Conservation (phyloP, 2,329 filamentous ascomycete species). For the Parafenestella ontariensis region DNA sequence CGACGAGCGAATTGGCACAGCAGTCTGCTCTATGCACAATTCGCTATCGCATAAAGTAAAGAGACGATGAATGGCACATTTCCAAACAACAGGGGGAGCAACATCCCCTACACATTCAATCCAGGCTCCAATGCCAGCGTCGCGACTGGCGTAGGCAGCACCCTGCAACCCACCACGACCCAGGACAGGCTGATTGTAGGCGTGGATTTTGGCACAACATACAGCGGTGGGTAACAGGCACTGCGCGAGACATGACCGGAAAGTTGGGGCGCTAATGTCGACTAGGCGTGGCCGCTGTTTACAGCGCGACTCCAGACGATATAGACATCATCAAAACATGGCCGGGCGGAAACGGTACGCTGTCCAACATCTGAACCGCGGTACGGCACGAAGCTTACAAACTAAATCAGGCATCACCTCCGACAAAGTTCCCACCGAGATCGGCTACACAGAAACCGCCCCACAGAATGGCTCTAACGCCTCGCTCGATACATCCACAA, state of each 20-base stretch:
- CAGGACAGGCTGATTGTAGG: conserved; percentile 75
- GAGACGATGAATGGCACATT: conserved; percentile 32
- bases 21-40: conserved; percentile 2
- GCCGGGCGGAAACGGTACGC: conserved; percentile 76
- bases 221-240: conserved; percentile 63
- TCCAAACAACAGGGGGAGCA: conserved; percentile 31
- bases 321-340: conserved; percentile 82
- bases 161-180: conserved; percentile 20
- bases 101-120: conserved; percentile 43
- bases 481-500: conserved; percentile 26
- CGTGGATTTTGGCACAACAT: conserved; percentile 85
- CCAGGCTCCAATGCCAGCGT: conserved; percentile 34
- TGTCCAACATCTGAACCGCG: background rate
- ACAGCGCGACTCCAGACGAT: conserved; percentile 78
- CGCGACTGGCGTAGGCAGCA: conserved; percentile 14
- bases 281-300: conserved; percentile 71
- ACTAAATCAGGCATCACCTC: conserved; percentile 68
- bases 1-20: conserved; percentile 15
- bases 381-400: conserved; percentile 14
- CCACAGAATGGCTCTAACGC: conserved; percentile 18
- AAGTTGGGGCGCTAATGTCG: conserved; percentile 16
- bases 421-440: conserved; percentile 84
- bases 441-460: conserved; percentile 58
- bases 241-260: background rate
- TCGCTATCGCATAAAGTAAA: conserved; percentile 1